Conservation (phyloP, 805 yeast species). For the Candida insectorum region DNA sequence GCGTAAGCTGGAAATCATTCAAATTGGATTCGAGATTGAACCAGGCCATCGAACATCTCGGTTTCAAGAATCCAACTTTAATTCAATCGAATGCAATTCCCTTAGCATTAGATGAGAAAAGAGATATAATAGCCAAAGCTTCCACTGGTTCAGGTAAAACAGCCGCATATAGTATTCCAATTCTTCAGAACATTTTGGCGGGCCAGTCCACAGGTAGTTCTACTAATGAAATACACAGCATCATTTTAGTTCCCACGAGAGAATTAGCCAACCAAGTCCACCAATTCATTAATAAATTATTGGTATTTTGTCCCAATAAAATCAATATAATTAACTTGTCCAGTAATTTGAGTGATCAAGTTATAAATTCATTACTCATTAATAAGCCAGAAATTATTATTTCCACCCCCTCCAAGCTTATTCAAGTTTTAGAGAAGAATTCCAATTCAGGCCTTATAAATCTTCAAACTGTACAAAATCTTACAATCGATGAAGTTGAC, state of each 20-base stretch:
- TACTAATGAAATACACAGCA: conserved; percentile 42
- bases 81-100: conserved; percentile 93
- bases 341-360: conserved; percentile 64
- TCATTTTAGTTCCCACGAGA: conserved; percentile 87
- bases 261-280: conserved; percentile 87
- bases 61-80: conserved; percentile 82
- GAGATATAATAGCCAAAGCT: conserved; percentile 91
- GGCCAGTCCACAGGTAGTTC: conserved; percentile 30
- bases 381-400: conserved; percentile 79
- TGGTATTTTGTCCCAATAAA: conserved; percentile 65
- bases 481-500: conserved; percentile 95
- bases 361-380: conserved; percentile 63
- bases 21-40: conserved; percentile 76
- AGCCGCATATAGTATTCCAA: conserved; percentile 84
- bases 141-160: conserved; percentile 97
- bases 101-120: conserved; percentile 81
- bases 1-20: conserved; percentile 68
- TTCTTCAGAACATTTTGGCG: conserved; percentile 74
- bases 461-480: conserved; percentile 55
- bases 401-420: conserved; percentile 81
- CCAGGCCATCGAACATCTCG: conserved; percentile 79
- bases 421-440: conserved; percentile 48
- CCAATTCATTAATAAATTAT: conserved; percentile 63
- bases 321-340: conserved; percentile 66
- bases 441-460: conserved; percentile 38